Evolutionary conservation across 2,329 filamentous ascomycete genomes (phyloP).

Genomic region (Sclerotiophoma versabilis): DNA sequence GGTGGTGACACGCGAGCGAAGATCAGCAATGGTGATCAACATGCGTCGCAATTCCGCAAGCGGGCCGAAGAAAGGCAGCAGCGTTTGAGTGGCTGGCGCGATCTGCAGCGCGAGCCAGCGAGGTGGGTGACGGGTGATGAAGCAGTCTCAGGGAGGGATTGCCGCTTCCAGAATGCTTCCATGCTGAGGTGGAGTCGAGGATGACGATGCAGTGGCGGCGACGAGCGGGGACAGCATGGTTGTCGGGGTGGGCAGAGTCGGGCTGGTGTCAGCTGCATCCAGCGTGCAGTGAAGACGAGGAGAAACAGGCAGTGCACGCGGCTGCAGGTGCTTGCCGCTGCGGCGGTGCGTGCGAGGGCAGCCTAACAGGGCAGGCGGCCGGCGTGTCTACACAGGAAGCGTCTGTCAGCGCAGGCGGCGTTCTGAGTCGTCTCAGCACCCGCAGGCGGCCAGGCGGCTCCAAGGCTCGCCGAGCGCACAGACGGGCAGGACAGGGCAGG

Average conservation of each 20-base stretch:
- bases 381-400: background rate
- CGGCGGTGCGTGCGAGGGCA: background rate
- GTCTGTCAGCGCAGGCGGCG: slow-evolving; percentile 5
- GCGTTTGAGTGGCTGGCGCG: background rate
- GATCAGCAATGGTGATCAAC: slow-evolving; percentile 13
- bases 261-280: slow-evolving; percentile 2
- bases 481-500: no score
- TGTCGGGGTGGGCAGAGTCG: background rate
- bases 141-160: slow-evolving; percentile 7
- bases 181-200: slow-evolving; percentile 16
- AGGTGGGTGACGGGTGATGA: slow-evolving; percentile 7
- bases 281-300: background rate
- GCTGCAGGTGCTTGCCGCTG: background rate
- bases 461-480: background rate
- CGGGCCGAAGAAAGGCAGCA: slow-evolving; percentile 12
- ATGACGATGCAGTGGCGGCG: slow-evolving; percentile 26
- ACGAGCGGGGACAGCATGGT: background rate
- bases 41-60: slow-evolving; percentile 14
- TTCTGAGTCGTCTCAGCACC: slow-evolving; percentile 7
- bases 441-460: slow-evolving; percentile 13
- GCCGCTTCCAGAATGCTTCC: slow-evolving; percentile 17
- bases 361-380: background rate
- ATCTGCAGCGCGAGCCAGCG: slow-evolving; percentile 15
- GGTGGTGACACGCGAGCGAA: slow-evolving; percentile 7
- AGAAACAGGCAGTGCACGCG: background rate